Conservation (phyloP, 768 basidiomycete species). For the Boletellus emodensis region DNA sequence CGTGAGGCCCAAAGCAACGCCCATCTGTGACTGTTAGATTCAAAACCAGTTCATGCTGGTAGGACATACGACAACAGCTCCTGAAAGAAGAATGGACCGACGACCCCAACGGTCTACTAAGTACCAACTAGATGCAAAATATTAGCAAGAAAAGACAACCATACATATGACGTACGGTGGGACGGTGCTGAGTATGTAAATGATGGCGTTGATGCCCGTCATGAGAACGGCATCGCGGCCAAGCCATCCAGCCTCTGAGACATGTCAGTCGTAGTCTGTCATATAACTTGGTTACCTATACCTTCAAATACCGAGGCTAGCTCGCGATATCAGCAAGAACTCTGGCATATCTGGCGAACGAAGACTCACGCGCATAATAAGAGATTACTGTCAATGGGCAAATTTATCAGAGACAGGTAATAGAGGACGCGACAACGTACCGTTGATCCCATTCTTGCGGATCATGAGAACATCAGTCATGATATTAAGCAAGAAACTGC, state of each 20-base stretch:
- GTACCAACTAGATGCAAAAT: conserved; percentile 64
- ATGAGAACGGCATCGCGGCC: conserved; percentile 91
- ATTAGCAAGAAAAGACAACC: conserved; percentile 5
- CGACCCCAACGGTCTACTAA: conserved; percentile 91
- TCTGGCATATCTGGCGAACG: background rate
- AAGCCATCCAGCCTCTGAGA: conserved; percentile 87
- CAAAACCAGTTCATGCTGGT: background rate
- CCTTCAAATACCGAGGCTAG: conserved; percentile 89
- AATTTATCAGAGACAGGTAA: conserved; percentile 6
- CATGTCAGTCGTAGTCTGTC: conserved; percentile 5
- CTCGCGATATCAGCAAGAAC: conserved; percentile 8
- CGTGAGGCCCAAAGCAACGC: conserved; percentile 67
- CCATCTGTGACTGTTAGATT: conserved; percentile 57
- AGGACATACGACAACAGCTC: conserved; percentile 67
- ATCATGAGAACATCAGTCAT: conserved; percentile 1
- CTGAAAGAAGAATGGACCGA: conserved; percentile 79
- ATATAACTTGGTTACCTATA: conserved; percentile 26
- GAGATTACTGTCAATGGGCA: conserved; percentile 66
- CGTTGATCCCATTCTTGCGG: conserved; percentile 88
- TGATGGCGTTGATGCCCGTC: conserved; percentile 89
- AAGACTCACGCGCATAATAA: conserved; percentile 81
- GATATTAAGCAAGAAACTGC: background rate
- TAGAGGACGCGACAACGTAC: conserved; percentile 37
- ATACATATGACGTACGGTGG: conserved; percentile 61
- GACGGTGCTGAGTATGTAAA: conserved; percentile 75